Evolutionary conservation across 371 early-diverging fungal genomes (phyloP).

Genomic region (Mucor circinelloides): DNA sequence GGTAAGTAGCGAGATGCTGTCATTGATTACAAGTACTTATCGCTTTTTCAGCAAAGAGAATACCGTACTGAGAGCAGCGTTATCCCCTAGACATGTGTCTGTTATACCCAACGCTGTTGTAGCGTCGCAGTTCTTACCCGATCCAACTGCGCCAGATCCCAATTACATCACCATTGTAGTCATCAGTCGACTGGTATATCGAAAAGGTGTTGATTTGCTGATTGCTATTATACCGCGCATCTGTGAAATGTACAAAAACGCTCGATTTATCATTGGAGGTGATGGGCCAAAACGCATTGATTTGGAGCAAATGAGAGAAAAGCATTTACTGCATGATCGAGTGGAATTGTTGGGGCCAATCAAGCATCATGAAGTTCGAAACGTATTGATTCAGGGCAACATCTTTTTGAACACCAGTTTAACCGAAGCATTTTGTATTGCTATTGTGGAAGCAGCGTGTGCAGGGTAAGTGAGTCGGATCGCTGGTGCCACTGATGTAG

Average conservation of each 20-base stretch:
- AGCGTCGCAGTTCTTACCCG: constrained; percentile 87
- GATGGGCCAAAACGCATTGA: constrained; percentile 98
- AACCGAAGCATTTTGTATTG: constrained; percentile 99
- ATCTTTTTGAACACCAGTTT: constrained; percentile 98
- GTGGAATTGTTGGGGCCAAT: constrained; percentile 93
- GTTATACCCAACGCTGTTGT: constrained; percentile 99
- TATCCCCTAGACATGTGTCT: constrained; percentile 88
- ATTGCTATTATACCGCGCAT: constrained; percentile 92
- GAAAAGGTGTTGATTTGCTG: constrained; percentile 97
- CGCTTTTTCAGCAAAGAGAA: constrained; percentile 86
- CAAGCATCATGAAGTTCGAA: constrained; percentile 83
- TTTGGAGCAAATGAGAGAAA: constrained; percentile 98
- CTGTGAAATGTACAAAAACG: constrained; percentile 82
- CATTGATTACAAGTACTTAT: background rate
- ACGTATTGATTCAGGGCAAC: constrained; percentile 92
- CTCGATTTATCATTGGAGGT: constrained; percentile 96
- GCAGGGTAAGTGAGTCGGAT: constrained; percentile 70
- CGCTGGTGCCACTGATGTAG: background rate
- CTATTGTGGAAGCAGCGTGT: constrained; percentile 98
- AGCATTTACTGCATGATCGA: constrained; percentile 89
- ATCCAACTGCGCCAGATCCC: constrained; percentile 76
- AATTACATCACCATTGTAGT: constrained; percentile 93
- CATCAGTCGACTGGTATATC: constrained; percentile 92
- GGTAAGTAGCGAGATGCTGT: constrained; percentile 42
- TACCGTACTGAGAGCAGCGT: constrained; percentile 91